Evolutionary conservation across 1,139 yeast species (phyloP), one percentile per base, ranked within the genome.

Genomic region (Eremothecium coryli): DNA sequence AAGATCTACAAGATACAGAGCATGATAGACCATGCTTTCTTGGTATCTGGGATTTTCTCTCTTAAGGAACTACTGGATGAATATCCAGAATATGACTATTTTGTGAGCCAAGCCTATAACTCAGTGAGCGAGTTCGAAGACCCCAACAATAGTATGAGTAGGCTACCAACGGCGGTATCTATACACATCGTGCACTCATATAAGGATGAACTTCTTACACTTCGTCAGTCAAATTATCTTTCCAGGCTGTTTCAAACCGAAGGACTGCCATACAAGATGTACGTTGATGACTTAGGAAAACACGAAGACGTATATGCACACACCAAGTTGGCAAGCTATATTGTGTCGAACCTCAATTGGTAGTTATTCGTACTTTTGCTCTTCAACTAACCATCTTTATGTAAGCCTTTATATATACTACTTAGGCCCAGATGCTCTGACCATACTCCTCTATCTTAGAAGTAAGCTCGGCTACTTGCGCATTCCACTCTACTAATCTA

Each of bases 401-500:
- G 10, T 10, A 20, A 8, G 8, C 10, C 9, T 20, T 20, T 8
- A 20, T 20, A 20, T 10, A 20, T 20, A 20, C n/a, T 13, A n/a
- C 7, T 42, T 53, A 66, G 7, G 66, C 68, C 82, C 84, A 76
- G 33, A 79, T 66, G 36, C 73, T 75, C 43, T 66, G 63, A 33
- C 86, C 86, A 29, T 70, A 64, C 9, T 55, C 58, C 38, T 68
- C 73, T 65, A 76, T 73, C 65, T 70, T 73, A 21, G 59, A 56
- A 32, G 82, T 80, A 47, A 90, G 69, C 30, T 67, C 65, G 32
- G 71, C 70, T 25, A 88, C 95, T 48, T 76, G 78, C 37, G 59
- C 60, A 49, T 82, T 80, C 98, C 98, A 90, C 36, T 67, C 70
- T 23, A 68, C 68, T 53, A 90, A 70, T 50, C 84, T 81, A 40